These are phyloP conservation scores for Podaxis pistillaris DNA, from an alignment of 768 basidiomycete genomes.

Conservation along the genomic window DNA sequence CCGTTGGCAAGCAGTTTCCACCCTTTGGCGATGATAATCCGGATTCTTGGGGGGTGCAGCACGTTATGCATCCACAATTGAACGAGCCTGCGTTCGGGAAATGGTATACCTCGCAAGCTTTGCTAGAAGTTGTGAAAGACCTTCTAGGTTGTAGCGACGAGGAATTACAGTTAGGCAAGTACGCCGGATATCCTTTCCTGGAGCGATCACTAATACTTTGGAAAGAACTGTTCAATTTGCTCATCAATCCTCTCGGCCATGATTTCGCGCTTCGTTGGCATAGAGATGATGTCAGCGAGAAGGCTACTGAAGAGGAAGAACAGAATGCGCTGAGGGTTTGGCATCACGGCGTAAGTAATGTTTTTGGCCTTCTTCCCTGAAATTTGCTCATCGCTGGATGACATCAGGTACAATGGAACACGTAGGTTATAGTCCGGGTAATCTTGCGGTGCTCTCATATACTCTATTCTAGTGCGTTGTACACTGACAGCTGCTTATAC, in stretches of 20 bases:
- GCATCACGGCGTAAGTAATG: constrained; percentile 58
- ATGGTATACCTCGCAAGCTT: constrained; percentile 62
- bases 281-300: constrained; percentile 68
- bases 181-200: not conserved
- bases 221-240: constrained; percentile 70
- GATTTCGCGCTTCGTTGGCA: constrained; percentile 80
- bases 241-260: constrained; percentile 65
- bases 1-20: constrained; percentile 78
- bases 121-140: constrained; percentile 41
- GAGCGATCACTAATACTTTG: not conserved
- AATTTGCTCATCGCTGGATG: not conserved
- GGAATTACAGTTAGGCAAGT: constrained; percentile 72
- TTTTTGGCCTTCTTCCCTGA: not conserved
- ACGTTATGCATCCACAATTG: constrained; percentile 77
- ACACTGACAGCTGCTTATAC: constrained; percentile 66
- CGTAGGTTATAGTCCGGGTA: constrained; percentile 40
- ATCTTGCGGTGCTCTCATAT: not conserved
- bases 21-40: constrained; percentile 58
- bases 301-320: constrained; percentile 61
- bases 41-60: constrained; percentile 82
- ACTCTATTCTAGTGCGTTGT: constrained; percentile 51
- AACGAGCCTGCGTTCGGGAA: constrained; percentile 54
- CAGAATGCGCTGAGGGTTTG: constrained; percentile 50
- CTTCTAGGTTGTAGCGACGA: constrained; percentile 57
- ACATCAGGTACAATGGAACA: constrained; percentile 75